These are phyloP conservation scores for Basidiobolus meristosporus DNA, from an alignment of 371 early-diverging fungal species.

Conservation along the genomic window DNA sequence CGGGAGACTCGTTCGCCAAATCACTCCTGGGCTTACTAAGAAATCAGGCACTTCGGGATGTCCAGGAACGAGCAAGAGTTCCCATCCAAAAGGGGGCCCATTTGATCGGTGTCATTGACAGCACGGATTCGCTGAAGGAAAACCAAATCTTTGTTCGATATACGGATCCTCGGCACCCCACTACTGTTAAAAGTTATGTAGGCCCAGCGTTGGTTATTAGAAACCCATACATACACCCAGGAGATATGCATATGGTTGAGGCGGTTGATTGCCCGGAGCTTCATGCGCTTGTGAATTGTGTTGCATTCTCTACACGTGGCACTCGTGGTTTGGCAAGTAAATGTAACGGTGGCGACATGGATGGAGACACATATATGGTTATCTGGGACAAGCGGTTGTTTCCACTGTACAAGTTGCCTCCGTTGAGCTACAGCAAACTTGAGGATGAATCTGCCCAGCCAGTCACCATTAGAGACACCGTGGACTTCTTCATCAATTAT, in stretches of 20 bases:
- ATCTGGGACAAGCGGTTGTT: conserved; percentile 3
- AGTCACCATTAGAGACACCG: too few species aligned
- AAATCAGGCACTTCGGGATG: conserved; percentile 26
- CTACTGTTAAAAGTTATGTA: conserved; percentile 12
- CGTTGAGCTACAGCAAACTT: too few species aligned
- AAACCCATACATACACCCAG: conserved; percentile 71
- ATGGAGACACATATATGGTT: conserved; percentile 48
- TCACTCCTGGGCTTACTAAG: conserved; percentile 31
- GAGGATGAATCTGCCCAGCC: too few species aligned
- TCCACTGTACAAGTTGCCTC: background rate
- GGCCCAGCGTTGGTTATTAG: conserved; percentile 31
- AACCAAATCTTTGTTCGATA: conserved; percentile 48
- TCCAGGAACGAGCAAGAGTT: conserved; percentile 50
- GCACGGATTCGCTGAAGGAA: conserved; percentile 35
- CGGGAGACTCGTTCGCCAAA: conserved; percentile 25
- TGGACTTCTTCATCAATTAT: conserved; percentile 60
- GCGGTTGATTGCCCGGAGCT: conserved; percentile 40
- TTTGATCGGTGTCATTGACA: conserved; percentile 68
- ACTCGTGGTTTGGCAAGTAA: conserved; percentile 52
- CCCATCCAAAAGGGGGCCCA: conserved; percentile 40
- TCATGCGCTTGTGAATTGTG: conserved; percentile 39
- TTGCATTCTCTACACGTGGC: conserved; percentile 63
- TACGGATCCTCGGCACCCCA: conserved; percentile 9
- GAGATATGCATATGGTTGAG: conserved; percentile 53
- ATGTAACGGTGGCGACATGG: conserved; percentile 75